These are phyloP conservation scores for Xylariomycetidae sp. DNA, from an alignment of 2,329 filamentous ascomycete genomes.

Conservation along the genomic window DNA sequence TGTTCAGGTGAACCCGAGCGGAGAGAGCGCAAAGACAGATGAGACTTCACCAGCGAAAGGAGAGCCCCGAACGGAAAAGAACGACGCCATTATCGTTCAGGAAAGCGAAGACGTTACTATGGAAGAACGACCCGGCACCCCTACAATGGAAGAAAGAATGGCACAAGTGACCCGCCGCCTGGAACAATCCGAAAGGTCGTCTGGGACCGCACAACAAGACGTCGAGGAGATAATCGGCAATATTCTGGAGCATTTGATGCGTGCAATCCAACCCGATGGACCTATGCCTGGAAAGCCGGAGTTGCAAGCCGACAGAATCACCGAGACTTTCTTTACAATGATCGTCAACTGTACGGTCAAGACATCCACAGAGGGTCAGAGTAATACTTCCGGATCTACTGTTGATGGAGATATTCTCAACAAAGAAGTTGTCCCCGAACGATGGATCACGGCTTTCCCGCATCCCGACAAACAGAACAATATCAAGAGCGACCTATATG, in stretches of 20 bases:
- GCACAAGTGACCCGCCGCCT: conserved; percentile 30
- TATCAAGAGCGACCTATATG: conserved; percentile 60
- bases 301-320: conserved; percentile 76
- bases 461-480: conserved; percentile 41
- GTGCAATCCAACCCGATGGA: conserved; percentile 70
- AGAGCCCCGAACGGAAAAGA: conserved; percentile 4
- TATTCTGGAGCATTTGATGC: conserved; percentile 84
- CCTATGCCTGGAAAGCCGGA: conserved; percentile 54
- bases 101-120: conserved; percentile 21
- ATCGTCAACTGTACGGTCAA: conserved; percentile 55
- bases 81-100: conserved; percentile 5
- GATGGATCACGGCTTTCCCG: conserved; percentile 51
- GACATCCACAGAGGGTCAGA: conserved; percentile 22
- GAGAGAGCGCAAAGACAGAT: conserved; percentile 4
- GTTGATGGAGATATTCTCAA: conserved; percentile 38
- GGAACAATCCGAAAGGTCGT: conserved; percentile 40
- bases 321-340: conserved; percentile 61
- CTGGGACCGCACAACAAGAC: conserved; percentile 78
- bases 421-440: conserved; percentile 55
- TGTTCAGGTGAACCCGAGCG: conserved; percentile 24
- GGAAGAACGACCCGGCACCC: conserved; percentile 17
- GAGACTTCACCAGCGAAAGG: conserved; percentile 1
- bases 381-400: conserved; percentile 17
- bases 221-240: conserved; percentile 94
- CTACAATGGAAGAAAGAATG: conserved; percentile 41